These are phyloP conservation scores for Skeletonema menzelii DNA, from an alignment of 108 stramenopile genomes.

Conservation along the genomic window DNA sequence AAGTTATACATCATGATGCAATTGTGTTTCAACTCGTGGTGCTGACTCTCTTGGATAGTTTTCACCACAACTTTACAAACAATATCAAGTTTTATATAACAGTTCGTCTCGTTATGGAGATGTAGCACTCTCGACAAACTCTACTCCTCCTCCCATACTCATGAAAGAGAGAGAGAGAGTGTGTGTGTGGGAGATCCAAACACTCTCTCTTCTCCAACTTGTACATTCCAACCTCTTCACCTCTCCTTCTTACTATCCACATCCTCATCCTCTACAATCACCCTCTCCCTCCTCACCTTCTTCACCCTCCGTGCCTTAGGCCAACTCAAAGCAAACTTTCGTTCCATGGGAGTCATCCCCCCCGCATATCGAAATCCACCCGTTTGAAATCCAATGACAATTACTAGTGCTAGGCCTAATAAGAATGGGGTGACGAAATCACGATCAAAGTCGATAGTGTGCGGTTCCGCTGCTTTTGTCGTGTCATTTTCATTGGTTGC, in stretches of 20 bases:
- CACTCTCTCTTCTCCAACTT: too few species aligned
- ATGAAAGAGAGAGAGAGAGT: too few species aligned
- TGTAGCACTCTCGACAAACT: too few species aligned
- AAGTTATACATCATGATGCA: too few species aligned
- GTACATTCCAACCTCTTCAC: background rate
- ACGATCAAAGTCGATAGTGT: constrained; percentile 46
- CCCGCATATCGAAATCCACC: constrained; percentile 22
- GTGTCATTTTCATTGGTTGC: background rate
- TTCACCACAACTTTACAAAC: too few species aligned
- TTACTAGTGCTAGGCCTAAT: constrained; percentile 43
- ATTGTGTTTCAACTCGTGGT: too few species aligned
- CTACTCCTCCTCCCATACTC: too few species aligned
- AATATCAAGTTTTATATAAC: too few species aligned
- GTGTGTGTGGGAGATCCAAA: too few species aligned
- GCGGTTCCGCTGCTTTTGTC: background rate
- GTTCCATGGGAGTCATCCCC: background rate
- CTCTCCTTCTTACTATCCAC: background rate
- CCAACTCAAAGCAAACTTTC: constrained; percentile 31
- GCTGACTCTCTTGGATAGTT: too few species aligned
- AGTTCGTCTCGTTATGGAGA: too few species aligned
- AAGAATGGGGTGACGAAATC: constrained; percentile 68
- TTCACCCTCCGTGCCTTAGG: constrained; percentile 51
- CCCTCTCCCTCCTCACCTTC: constrained; percentile 44
- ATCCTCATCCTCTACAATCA: constrained; percentile 15
- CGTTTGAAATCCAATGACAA: constrained; percentile 72